A percentile compares a stretch with the other conserved stretches of the same genome.
Conservation (phyloP, 345 rosid species). For the Eucalyptus curtisii region DNA sequence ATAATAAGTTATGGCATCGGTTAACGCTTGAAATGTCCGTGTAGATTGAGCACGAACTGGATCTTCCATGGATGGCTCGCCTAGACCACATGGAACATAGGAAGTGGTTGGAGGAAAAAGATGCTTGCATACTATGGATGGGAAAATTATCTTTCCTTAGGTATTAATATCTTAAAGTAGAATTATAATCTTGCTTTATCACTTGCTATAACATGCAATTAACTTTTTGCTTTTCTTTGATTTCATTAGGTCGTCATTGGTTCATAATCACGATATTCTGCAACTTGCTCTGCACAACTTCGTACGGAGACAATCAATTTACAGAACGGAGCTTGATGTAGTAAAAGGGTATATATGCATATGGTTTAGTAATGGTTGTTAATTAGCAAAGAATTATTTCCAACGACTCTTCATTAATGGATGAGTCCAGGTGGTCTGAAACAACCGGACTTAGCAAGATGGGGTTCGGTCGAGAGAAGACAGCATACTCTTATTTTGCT, state of each 20-base stretch:
- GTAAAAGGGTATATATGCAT: slow-evolving; percentile 17
- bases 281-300: slow-evolving; percentile 30
- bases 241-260: slow-evolving; percentile 20
- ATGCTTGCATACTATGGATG: slow-evolving; percentile 19
- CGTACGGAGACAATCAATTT: slow-evolving; percentile 26
- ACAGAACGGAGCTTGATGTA: slow-evolving; percentile 31
- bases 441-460: slow-evolving; percentile 30
- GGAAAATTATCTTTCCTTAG: slow-evolving; percentile 41
- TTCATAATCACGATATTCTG: slow-evolving; percentile 7
- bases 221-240: background rate
- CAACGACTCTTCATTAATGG: background rate
- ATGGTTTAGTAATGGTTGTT: background rate
- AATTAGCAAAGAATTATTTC: background rate
- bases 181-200: background rate
- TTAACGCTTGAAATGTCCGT: background rate
- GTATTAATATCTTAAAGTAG: background rate
- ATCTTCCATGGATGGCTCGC: slow-evolving; percentile 45
- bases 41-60: slow-evolving; percentile 38
- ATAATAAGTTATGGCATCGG: background rate
- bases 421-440: slow-evolving; percentile 33
- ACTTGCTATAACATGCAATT: background rate
- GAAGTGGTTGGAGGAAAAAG: slow-evolving; percentile 42
- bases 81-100: slow-evolving; percentile 51
- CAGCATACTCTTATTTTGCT: slow-evolving; percentile 51
- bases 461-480: slow-evolving; percentile 61